A percentile compares a stretch with the other conserved stretches of the same genome.
Conservation (phyloP, 257 asterid genomes). For the Nemophila menziesii region DNA sequence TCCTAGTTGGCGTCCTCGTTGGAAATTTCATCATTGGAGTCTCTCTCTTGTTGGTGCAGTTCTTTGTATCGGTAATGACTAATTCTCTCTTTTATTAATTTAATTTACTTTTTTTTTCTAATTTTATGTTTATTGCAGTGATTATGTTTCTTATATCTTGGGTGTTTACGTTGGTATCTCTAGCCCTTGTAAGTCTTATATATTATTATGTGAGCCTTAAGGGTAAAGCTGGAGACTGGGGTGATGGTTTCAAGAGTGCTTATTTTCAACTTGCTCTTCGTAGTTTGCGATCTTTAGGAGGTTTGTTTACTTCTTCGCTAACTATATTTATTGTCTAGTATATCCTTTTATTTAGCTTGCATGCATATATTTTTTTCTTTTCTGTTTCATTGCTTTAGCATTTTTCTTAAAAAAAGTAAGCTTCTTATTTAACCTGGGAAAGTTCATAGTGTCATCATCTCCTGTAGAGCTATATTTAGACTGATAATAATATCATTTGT, state of each 20-base stretch:
- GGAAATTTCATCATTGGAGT: constrained; percentile 99
- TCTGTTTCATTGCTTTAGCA: background rate
- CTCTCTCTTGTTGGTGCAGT: constrained; percentile 93
- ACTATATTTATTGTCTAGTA: background rate
- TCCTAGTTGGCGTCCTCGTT: constrained; percentile 99
- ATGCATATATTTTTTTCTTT: background rate
- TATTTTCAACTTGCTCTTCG: constrained; percentile 99
- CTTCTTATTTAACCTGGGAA: too few relatives aligned
- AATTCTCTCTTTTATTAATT: constrained; percentile 4
- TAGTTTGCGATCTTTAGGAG: constrained; percentile 96
- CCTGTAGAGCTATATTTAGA: background rate
- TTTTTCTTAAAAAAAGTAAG: too few relatives aligned
- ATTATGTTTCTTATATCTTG: constrained; percentile 97
- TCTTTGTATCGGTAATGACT: constrained; percentile 58
- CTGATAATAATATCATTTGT: background rate
- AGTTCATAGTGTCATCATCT: background rate
- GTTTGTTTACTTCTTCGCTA: constrained; percentile 33
- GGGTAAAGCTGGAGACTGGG: constrained; percentile 99
- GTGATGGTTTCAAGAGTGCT: constrained; percentile 98
- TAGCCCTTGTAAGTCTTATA: constrained; percentile 88
- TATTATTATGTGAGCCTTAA: constrained; percentile 90
- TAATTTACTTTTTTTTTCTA: background rate
- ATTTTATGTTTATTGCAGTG: constrained; percentile 41
- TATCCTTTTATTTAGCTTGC: background rate
- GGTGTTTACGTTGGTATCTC: constrained; percentile 84